phyloP scores from a whole-genome alignment of 164 flowering plant genomes.

The Annona squamosa region DNA sequence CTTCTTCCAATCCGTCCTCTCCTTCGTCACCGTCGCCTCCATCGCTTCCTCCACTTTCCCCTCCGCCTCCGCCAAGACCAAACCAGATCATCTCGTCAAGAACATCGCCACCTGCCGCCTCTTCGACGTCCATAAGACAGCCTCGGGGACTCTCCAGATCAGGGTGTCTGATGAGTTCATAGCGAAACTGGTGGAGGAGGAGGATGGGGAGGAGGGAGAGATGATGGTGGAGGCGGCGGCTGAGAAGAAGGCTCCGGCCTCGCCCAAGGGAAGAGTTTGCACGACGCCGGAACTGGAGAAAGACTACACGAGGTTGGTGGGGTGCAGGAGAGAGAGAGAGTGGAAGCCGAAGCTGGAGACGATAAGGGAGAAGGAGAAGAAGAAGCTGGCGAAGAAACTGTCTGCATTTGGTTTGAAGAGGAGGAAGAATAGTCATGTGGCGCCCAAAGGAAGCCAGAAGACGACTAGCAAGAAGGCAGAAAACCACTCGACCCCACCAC shows the following conservation, averaged over 20 bases:
- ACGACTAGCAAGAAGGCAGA: not conserved
- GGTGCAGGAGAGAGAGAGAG: constrained; percentile 17
- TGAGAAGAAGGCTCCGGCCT: not conserved
- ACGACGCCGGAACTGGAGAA: constrained; percentile 44
- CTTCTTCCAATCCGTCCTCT: constrained; percentile 49
- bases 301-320: constrained; percentile 53
- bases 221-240: not conserved
- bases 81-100: constrained; percentile 13
- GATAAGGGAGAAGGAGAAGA: constrained; percentile 29
- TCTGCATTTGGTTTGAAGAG: constrained; percentile 17
- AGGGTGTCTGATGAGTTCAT: constrained; percentile 62
- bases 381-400: not conserved
- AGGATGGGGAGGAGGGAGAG: constrained; percentile 6
- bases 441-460: not conserved
- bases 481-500: not conserved
- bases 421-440: constrained; percentile 9
- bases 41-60: constrained; percentile 18
- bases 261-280: constrained; percentile 26
- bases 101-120: constrained; percentile 32
- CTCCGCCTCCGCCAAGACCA: not conserved
- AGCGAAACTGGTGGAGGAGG: constrained; percentile 27
- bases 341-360: constrained; percentile 68
- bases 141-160: constrained; percentile 42
- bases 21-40: constrained; percentile 53
- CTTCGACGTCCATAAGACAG: constrained; percentile 41